Conservation (phyloP, 2,329 filamentous ascomycete genomes). For the Westerdykella aurantiaca region DNA sequence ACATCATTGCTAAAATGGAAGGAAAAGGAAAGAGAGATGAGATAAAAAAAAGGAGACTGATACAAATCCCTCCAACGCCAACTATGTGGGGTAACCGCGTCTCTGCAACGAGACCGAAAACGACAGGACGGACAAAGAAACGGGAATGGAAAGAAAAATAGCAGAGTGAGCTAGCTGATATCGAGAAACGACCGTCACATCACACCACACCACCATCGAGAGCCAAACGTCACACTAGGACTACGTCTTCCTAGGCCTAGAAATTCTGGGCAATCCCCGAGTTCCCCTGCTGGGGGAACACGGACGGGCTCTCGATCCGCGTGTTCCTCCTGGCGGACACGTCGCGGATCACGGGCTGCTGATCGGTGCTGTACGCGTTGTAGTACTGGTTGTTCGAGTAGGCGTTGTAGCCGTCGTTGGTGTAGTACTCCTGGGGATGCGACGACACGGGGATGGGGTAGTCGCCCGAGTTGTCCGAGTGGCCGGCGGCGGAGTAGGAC, state of each 20-base stretch:
- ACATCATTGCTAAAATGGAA: too few species aligned
- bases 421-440: constrained; percentile 48
- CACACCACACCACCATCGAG: too few species aligned
- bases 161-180: too few species aligned
- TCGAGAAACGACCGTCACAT: too few species aligned
- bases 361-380: constrained; percentile 36
- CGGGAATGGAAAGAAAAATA: too few species aligned
- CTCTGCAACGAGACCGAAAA: too few species aligned
- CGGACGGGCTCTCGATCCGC: constrained; percentile 82
- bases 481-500: constrained; percentile 77
- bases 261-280: constrained; percentile 98
- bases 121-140: too few species aligned
- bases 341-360: constrained; percentile 82
- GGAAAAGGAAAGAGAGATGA: too few species aligned
- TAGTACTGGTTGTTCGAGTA: constrained; percentile 37
- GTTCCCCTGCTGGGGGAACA: constrained; percentile 83
- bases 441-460: constrained; percentile 42
- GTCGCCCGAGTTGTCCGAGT: constrained; percentile 60
- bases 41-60: too few species aligned
- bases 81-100: too few species aligned
- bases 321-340: constrained; percentile 90
- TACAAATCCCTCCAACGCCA: too few species aligned
- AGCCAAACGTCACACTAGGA: too few species aligned
- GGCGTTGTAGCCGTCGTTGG: constrained; percentile 49
- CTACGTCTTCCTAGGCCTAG: constrained; percentile 39